These are phyloP conservation scores for Escovopsis weberi DNA, from an alignment of 2,329 filamentous ascomycete species.

Conservation along the genomic window DNA sequence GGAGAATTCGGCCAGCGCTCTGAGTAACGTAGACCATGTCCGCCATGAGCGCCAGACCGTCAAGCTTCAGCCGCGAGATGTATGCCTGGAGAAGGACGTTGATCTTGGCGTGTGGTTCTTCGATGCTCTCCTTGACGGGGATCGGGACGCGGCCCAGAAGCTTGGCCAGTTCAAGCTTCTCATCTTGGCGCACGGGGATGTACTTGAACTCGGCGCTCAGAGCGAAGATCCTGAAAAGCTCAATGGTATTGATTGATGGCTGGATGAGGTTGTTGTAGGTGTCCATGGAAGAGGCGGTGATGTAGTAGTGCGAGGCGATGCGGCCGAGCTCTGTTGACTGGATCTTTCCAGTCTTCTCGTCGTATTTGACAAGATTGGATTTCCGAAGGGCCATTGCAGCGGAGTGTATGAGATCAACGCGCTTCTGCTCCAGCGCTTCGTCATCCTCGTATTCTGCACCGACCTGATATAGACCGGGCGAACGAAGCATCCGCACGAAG, in stretches of 20 bases:
- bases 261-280: slow-evolving; percentile 95
- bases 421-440: slow-evolving; percentile 81
- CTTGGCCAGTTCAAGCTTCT: slow-evolving; percentile 92
- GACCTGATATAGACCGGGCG: slow-evolving; percentile 87
- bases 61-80: slow-evolving; percentile 85
- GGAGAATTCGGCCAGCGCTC: slow-evolving; percentile 87
- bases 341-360: slow-evolving; percentile 78
- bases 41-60: slow-evolving; percentile 90
- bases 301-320: slow-evolving; percentile 97
- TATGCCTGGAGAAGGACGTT: slow-evolving; percentile 95
- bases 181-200: slow-evolving; percentile 92
- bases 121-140: slow-evolving; percentile 92
- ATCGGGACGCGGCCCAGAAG: slow-evolving; percentile 81
- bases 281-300: slow-evolving; percentile 89
- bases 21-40: slow-evolving; percentile 98
- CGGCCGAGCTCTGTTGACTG: slow-evolving; percentile 89
- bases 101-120: slow-evolving; percentile 94
- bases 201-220: slow-evolving; percentile 98
- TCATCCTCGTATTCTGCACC: slow-evolving; percentile 93
- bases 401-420: slow-evolving; percentile 93
- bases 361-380: slow-evolving; percentile 83
- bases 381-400: slow-evolving; percentile 78
- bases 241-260: slow-evolving; percentile 81
- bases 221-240: slow-evolving; percentile 92
- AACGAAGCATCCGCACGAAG: slow-evolving; percentile 93